Evolutionary conservation across 2,329 filamentous ascomycete species (phyloP), one percentile per base, ranked within the genome.

Genomic region (Didymella pomorum): DNA sequence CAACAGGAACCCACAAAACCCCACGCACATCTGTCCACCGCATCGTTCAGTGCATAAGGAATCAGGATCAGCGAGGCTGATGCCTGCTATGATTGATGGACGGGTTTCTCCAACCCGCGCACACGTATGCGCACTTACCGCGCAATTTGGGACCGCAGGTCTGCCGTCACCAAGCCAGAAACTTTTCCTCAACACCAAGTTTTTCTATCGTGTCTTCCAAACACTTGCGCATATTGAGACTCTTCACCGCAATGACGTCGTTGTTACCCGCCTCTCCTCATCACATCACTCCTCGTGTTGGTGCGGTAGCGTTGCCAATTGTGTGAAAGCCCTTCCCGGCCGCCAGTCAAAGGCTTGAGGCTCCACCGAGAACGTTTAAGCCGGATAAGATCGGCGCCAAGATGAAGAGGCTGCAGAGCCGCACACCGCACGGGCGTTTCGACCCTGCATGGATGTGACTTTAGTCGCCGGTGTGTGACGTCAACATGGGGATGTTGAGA

Each of bases 401-500:
- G 65, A 20, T 56, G 61, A 63, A 70, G 61, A 70, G 64, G 65
- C 58, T 69, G 68, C 65, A 69, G 67, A 71, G 66, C 68, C 68
- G 60, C 67, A 69, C 54, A 58, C 45, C n/a, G 63, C 66, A 68
- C 66, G 63, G 65, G 55, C 61, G 58, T 63, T 60, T 58, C 58
- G 65, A 61, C 60, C 63, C 65, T 68, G 67, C 65, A 69, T 65
- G 58, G 59, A 47, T 50, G 31, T 35, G 37, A 31, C 14, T 35
- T 54, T 58, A 57, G 46, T 56, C 42, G 62, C 60, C 55, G 61
- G 29, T 39, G 23, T 45, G 47, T 70, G 68, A 69, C 67, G 66
- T 71, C 62, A 65, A 52, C 41, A 56, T 56, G 49, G 50, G 39
- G 41, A 58, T 68, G 66, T 69, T 69, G 68, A 68, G 64, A 63